phyloP scores from a whole-genome alignment of 163 green algal species.

The Prototheca wickerhamii region DNA sequence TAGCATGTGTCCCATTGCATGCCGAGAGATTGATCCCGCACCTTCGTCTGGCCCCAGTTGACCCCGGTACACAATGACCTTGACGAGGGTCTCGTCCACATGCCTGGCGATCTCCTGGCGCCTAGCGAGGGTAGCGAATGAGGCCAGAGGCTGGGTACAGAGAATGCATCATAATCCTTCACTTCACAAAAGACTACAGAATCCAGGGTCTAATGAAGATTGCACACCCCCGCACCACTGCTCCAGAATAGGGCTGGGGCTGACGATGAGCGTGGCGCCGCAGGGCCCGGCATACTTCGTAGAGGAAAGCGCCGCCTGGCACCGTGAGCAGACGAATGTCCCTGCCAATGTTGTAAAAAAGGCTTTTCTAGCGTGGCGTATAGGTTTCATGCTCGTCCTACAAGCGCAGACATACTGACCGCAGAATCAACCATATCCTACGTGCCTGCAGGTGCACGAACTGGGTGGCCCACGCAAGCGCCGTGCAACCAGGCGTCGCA shows the following conservation, averaged over 20 bases:
- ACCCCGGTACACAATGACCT: constrained; percentile 65
- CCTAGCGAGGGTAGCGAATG: constrained; percentile 26
- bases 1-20: background rate
- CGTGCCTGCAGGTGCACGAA: background rate
- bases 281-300: constrained; percentile 36
- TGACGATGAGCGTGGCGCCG: constrained; percentile 81
- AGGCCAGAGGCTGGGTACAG: too few relatives aligned
- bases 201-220: background rate
- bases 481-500: constrained; percentile 70
- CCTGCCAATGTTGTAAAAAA: too few relatives aligned
- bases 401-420: too few relatives aligned
- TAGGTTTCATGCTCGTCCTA: too few relatives aligned
- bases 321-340: constrained; percentile 44
- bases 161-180: background rate
- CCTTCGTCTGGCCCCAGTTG: too few relatives aligned
- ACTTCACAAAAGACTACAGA: background rate
- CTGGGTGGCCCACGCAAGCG: constrained; percentile 48
- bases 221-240: constrained; percentile 51
- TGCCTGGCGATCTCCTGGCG: constrained; percentile 63
- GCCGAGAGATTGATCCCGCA: background rate
- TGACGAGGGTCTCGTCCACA: constrained; percentile 38
- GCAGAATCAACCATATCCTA: too few relatives aligned
- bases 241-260: constrained; percentile 71
- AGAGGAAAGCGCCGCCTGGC: constrained; percentile 21
- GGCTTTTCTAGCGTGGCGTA: too few relatives aligned